Evolutionary conservation across 2,329 filamentous ascomycete genomes (phyloP), one percentile per base, ranked within the genome.

Genomic region (Sporothrix schenckii): DNA sequence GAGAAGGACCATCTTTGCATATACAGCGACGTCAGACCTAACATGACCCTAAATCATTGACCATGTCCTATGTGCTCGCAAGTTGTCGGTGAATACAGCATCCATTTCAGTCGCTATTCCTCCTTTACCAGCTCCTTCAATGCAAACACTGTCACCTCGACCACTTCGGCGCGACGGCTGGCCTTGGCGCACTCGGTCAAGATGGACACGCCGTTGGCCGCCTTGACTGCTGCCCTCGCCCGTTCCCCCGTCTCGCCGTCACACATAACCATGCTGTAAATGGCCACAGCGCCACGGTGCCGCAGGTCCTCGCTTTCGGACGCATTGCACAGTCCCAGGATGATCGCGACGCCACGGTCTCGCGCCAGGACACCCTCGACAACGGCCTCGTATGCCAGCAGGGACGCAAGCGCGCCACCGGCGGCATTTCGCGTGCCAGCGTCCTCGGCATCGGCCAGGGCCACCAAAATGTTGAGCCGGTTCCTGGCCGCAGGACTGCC

Each of bases 391-490:
- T 90, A 93, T 41, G 89, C 88, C 0, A 93, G 93, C 30, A 99
- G 81, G 80, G 92, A 92, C 0, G 94, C 95, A 66, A 99, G 80
- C 0, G 93, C 94, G 1, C 95, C 95, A 2, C 94, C 93, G 0
- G 95, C 94, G 0, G 93, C 95, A 63, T 89, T 88, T 41, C 94
- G 84, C 0, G 93, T 97, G 0, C 88, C 88, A 7, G 87, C 80
- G 74, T 98, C 93, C 66, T 97, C 91, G 1, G 92, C 89, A 77
- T 98, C 94, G 0, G 93, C 90, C 49, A 99, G 87, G 0, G 94
- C 95, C 14, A 97, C 86, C 0, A 99, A 83, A 52, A 98, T 88
- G 77, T 96, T 91, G 54, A 98, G 80, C 0, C 94, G 86, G 69
- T 92, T 89, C 34, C 86, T 87, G 0, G 93, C 91, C 72, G 90